Evolutionary conservation across 2,329 filamentous ascomycete species (phyloP), one percentile per base, ranked within the genome.

Genomic region (Fusarium xylarioides): DNA sequence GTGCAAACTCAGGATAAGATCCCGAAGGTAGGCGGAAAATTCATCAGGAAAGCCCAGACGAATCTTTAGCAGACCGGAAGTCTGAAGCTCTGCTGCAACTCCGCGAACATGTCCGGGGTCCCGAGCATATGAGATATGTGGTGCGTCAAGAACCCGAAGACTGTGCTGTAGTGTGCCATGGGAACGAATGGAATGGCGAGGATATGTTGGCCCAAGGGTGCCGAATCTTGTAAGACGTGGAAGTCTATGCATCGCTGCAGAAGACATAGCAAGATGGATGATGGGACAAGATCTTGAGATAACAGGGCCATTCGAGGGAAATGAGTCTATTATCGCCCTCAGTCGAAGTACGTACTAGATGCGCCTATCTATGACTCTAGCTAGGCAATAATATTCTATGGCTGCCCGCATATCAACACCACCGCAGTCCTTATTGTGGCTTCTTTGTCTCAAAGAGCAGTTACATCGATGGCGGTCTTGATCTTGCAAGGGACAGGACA

Each of bases 41-140:
- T 71, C 14, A 44, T 84, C 83, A 2, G 56, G 23, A 40, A 84
- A 84, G 2, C 69, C 60, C 0, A 84, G 67, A 2, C 62, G 77
- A 43, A 84, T 73, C 57, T 82, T 83, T 61, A 84, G 78, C 44
- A 84, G 79, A 11, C 82, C 82, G 1, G 34, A 70, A 23, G 19
- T 53, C 10, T 67, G 49, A 3, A 79, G 68, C 19, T 71, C 70
- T 14, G 67, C 53, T 2, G 58, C 69, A 4, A 79, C 71, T 16
- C 55, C 30, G 16, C 32, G 26, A 28, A 78, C 23, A 40, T 54
- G 50, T 40, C 19, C 14, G 18, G 11, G 23, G 10, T 30, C 5
- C 28, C 4, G 50, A 5, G 23, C 23, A 28, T 11, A 54, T 8
- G 19, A 40, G 2, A 28, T n/a, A n/a, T 40, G 23, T 1, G 50